phyloP scores from a whole-genome alignment of 306 rosid genomes.

The Sesbania bispinosa region DNA sequence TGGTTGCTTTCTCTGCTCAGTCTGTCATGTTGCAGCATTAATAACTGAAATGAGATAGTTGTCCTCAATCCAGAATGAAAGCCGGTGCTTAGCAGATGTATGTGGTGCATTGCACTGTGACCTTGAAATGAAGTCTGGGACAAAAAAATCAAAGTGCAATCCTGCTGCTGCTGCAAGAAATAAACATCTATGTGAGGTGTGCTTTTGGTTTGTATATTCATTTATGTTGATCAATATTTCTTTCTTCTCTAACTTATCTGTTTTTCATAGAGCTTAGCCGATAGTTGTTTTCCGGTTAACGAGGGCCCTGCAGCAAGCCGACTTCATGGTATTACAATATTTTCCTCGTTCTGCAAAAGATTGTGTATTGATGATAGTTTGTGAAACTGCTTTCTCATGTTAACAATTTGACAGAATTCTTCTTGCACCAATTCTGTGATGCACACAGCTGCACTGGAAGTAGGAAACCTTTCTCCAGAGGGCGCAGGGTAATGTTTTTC shows the following conservation, averaged over 20 bases:
- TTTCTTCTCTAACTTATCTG: constrained; percentile 14
- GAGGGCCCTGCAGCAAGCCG: constrained; percentile 63
- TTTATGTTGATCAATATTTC: background rate
- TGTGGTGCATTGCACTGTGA: constrained; percentile 86
- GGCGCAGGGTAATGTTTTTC: constrained; percentile 57
- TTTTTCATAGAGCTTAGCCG: constrained; percentile 51
- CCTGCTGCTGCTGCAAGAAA: constrained; percentile 73
- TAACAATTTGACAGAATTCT: constrained; percentile 49
- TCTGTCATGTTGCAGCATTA: background rate
- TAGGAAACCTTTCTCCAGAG: constrained; percentile 69
- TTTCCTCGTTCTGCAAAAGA: constrained; percentile 14
- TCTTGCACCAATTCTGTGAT: constrained; percentile 79
- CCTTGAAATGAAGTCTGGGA: constrained; percentile 38
- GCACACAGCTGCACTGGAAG: constrained; percentile 62
- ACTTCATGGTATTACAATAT: constrained; percentile 57
- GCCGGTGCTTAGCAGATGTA: constrained; percentile 69
- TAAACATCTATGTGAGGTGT: constrained; percentile 81
- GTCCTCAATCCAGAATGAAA: constrained; percentile 52
- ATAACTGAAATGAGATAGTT: constrained; percentile 33
- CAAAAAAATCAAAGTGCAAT: constrained; percentile 66
- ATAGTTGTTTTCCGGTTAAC: constrained; percentile 65
- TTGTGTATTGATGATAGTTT: background rate
- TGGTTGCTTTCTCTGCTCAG: background rate
- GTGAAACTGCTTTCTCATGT: constrained; percentile 18
- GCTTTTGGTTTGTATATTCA: constrained; percentile 17